Percentiles rank a stretch among this genome's conserved stretches.
phyloP scores from a whole-genome alignment of 2,329 filamentous ascomycete genomes.

The Exophiala alcalophila region DNA sequence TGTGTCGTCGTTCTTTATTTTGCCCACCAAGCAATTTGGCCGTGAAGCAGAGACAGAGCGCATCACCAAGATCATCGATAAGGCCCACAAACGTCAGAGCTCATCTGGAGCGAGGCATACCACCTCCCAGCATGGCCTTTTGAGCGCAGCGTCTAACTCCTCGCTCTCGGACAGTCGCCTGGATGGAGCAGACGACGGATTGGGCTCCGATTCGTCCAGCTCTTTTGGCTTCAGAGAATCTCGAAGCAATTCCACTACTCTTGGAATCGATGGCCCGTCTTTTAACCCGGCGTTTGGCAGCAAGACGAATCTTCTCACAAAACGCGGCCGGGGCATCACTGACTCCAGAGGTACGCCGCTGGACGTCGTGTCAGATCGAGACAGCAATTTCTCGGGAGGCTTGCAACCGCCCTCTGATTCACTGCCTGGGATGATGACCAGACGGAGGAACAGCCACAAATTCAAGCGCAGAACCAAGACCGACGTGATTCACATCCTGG shows the following conservation, averaged over 20 bases:
- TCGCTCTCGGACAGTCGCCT: constrained; percentile 52
- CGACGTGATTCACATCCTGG: constrained; percentile 58
- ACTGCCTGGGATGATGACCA: constrained; percentile 37
- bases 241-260: constrained; percentile 39
- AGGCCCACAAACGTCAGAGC: constrained; percentile 65
- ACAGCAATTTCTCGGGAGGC: constrained; percentile 36
- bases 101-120: constrained; percentile 35
- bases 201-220: constrained; percentile 52
- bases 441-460: constrained; percentile 47
- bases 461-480: constrained; percentile 54
- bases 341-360: constrained; percentile 20
- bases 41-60: constrained; percentile 67
- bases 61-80: constrained; percentile 72
- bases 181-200: constrained; percentile 53
- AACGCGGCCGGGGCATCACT: constrained; percentile 19
- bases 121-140: constrained; percentile 42
- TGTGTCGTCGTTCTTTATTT: constrained; percentile 85
- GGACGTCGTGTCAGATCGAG: constrained; percentile 36
- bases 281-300: constrained; percentile 9
- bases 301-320: constrained; percentile 14
- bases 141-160: constrained; percentile 52
- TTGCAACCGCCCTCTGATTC: constrained; percentile 31
- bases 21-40: constrained; percentile 79
- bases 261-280: constrained; percentile 23
- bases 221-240: constrained; percentile 41